Evolutionary conservation across 352 stramenopile species (phyloP).

Genomic region (Phytophthora nicotianae): DNA sequence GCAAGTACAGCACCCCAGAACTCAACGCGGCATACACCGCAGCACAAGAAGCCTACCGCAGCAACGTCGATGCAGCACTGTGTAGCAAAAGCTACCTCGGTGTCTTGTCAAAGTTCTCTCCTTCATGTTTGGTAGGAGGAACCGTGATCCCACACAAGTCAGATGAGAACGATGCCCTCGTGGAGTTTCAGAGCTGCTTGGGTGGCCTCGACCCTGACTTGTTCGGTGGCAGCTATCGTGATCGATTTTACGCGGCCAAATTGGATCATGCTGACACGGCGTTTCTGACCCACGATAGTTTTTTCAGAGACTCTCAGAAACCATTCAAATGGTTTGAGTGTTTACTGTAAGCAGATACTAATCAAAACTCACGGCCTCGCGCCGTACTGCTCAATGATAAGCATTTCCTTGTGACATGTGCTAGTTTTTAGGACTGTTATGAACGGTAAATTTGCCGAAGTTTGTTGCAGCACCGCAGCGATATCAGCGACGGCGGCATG

Average conservation of each 20-base stretch:
- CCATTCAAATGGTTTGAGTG: conserved; percentile 49
- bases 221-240: conserved; percentile 33
- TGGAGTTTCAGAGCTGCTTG: too few relatives aligned
- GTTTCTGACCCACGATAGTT: conserved; percentile 42
- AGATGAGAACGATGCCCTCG: conserved; percentile 36
- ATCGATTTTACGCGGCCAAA: conserved; percentile 37
- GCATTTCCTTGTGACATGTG: too few relatives aligned
- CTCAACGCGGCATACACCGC: conserved; percentile 31
- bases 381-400: too few relatives aligned
- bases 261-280: conserved; percentile 50
- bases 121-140: conserved; percentile 20
- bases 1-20: conserved; percentile 19
- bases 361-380: too few relatives aligned
- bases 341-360: too few relatives aligned
- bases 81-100: conserved; percentile 43
- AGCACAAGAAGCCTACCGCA: conserved; percentile 31
- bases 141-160: conserved; percentile 27
- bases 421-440: too few relatives aligned
- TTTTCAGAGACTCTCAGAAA: conserved; percentile 34
- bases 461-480: too few relatives aligned
- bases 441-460: too few relatives aligned
- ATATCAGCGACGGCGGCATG: too few relatives aligned
- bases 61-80: conserved; percentile 39
- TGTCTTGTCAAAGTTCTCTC: conserved; percentile 31
- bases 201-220: conserved; percentile 23